Base-by-base conservation (phyloP, 2,329 filamentous ascomycete genomes). In the Epicoccum sorghinum region DNA sequence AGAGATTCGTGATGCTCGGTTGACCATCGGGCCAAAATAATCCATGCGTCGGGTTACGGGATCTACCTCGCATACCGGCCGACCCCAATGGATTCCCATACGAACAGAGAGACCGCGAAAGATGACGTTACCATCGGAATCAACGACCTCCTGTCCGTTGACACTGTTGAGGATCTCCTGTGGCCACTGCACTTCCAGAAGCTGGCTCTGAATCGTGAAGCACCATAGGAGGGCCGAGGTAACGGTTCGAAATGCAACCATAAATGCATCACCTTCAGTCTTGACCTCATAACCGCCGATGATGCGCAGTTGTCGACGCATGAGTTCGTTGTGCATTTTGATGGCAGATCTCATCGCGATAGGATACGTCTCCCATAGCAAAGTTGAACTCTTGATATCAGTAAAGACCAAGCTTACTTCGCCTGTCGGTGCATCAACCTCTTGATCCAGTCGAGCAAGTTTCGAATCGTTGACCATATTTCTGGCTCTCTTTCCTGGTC, bases 21-120 rank as follows among this genome's bases (percentile, higher is more conserved):
- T 99, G 68, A 99, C 95, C 92, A 99, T 99, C 12, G 95, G 95
- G 0, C 95, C 95, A 72, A 98, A 99, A 78, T 99, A 99, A 69
- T 99, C 95, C 95, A 99, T 99, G 59, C 95, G 91, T 53, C 93
- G 89, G 1, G 95, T 99, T 44, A 99, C 93, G 0, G 95, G 95
- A 75, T 99, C 95, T 43, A 89, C 89, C 75, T 99, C 95, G 71
- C 92, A 96, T 66, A 99, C 92, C 5, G 93, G 95, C 55, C 90
- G 87, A 62, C 95, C 95, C 85, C 89, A 99, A 74, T 99, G 95
- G 57, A 96, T 91, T 66, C 95, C 95, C 95, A 99, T 99, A 55
- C 95, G 86, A 37, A 99, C 95, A 9, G 93, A 97, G 47, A 99
- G 79, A 57, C 95, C 95, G 59, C 90, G 90, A 81, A 97, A 98